Conservation (phyloP, 1,284 basidiomycete genomes). For the Coniferiporia weirii region DNA sequence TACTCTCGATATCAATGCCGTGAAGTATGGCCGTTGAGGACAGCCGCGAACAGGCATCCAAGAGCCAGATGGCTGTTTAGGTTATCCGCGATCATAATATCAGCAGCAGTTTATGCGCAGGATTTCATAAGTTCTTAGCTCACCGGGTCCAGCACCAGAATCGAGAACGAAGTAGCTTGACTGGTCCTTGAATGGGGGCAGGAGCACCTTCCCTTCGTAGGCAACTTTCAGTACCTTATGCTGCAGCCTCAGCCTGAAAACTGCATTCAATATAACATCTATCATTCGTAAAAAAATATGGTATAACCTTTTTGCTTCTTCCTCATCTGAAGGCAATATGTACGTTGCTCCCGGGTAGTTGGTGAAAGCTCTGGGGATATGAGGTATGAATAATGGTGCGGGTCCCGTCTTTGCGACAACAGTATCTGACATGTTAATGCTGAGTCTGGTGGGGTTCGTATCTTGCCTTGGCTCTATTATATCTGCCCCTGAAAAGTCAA, state of each 20-base stretch:
- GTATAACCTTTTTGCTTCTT: neutral
- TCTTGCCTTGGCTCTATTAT: no score
- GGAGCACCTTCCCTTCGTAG: neutral
- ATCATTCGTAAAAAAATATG: neutral
- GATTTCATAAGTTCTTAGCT: neutral
- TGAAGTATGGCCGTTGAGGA: constrained; percentile 15
- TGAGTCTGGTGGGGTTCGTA: no score
- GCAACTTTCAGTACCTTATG: neutral
- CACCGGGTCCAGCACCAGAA: constrained; percentile 1
- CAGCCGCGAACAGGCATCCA: constrained; percentile 4
- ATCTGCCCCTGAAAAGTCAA: no score
- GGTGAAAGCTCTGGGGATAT: neutral
- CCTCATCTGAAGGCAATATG: neutral
- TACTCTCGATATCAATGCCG: constrained; percentile 20
- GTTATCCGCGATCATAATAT: neutral
- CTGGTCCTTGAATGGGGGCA: neutral
- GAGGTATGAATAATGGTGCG: neutral
- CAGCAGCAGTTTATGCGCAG: neutral
- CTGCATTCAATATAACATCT: neutral
- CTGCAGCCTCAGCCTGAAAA: constrained; percentile 1
- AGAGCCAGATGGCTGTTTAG: constrained; percentile 4
- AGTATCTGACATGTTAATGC: no score
- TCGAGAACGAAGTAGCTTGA: constrained; percentile 4
- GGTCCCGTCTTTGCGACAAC: no score
- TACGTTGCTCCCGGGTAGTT: neutral